Conservation (phyloP, 2,329 filamentous ascomycete species). For the Aspergillus puulaauensis region DNA sequence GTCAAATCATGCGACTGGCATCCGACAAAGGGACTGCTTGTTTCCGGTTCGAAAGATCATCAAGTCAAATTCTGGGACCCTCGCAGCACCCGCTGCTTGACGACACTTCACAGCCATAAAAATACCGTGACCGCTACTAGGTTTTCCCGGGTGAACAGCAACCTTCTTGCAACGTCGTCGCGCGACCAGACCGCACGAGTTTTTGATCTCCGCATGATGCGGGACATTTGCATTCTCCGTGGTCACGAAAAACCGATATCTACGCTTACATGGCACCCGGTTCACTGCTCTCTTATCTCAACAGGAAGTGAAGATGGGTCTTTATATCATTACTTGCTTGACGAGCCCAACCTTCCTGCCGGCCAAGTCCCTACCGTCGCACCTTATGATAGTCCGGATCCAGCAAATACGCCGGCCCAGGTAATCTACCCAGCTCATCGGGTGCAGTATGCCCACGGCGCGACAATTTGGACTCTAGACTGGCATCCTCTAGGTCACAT, state of each 20-base stretch:
- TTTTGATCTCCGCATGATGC: constrained; percentile 97
- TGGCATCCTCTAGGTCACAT: constrained; percentile 98
- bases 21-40: constrained; percentile 86
- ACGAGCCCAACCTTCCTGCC: constrained; percentile 83
- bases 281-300: constrained; percentile 83
- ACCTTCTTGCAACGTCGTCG: constrained; percentile 86
- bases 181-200: constrained; percentile 90
- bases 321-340: constrained; percentile 90
- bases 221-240: constrained; percentile 87
- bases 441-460: constrained; percentile 84
- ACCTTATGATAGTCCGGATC: constrained; percentile 82
- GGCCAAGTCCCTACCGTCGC: constrained; percentile 71
- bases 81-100: constrained; percentile 83
- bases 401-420: constrained; percentile 75
- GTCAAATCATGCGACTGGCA: constrained; percentile 98
- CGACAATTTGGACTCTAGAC: constrained; percentile 95
- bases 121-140: constrained; percentile 92
- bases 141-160: constrained; percentile 82
- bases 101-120: constrained; percentile 93
- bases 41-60: constrained; percentile 97
- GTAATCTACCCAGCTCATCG: constrained; percentile 91
- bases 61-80: constrained; percentile 98
- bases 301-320: constrained; percentile 89
- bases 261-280: constrained; percentile 88
- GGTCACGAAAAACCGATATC: constrained; percentile 97